Conservation (phyloP, 768 basidiomycete species). For the Hypholoma sublateritium region DNA sequence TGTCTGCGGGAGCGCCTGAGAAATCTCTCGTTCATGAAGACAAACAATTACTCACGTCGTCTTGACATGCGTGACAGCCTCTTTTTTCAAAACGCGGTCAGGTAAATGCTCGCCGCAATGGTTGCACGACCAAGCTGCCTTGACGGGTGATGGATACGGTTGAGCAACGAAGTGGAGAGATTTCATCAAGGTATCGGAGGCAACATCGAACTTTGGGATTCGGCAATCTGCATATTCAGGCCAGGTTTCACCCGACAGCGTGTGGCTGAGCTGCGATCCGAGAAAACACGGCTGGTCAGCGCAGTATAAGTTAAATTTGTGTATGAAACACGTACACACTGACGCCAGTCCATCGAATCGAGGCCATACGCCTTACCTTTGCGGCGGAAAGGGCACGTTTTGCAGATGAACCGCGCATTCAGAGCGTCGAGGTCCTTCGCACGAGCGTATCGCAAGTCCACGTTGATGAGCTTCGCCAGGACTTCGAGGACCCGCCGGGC, state of each 20-base stretch:
- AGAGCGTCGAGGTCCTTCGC: background rate
- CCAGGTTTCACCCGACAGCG: background rate
- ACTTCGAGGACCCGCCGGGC: background rate
- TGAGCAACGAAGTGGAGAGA: background rate
- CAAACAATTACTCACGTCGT: background rate
- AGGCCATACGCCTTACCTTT: background rate
- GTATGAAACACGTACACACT: background rate
- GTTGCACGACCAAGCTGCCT: background rate
- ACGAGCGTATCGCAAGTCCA: background rate
- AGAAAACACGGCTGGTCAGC: background rate
- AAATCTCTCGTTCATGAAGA: no score
- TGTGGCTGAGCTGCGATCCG: background rate
- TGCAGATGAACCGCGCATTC: constrained; percentile 1
- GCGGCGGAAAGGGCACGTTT: background rate
- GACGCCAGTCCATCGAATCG: background rate
- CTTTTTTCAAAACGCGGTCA: background rate
- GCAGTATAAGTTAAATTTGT: background rate
- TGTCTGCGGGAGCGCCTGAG: background rate
- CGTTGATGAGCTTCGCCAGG: background rate
- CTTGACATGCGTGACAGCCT: background rate
- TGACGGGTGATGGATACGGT: background rate
- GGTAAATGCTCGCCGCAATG: background rate
- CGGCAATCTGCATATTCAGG: background rate
- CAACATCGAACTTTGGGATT: background rate
- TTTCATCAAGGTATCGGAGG: background rate